Evolutionary conservation across 805 yeast genomes (phyloP), one percentile per base, ranked within the genome.

Genomic region (Candida methanosorbosa): DNA sequence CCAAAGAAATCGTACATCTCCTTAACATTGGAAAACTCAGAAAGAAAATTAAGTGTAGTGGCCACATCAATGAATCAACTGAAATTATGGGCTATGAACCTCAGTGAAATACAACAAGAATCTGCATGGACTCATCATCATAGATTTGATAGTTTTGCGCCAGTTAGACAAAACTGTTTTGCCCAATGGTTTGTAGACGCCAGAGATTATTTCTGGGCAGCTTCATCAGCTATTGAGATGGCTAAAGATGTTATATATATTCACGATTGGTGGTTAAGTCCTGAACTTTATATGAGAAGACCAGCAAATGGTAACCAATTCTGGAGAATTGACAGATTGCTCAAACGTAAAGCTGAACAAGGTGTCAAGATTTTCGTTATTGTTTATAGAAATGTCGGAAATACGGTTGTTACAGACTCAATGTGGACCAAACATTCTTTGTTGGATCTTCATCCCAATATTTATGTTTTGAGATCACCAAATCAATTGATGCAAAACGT

Each of bases 251-350:
- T 82, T 1, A 81, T 92, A 23, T 92, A 79, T 54, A 86, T 92
- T 33, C 97, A 92, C 51, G 99, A 90, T 50, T 92, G 99, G 99
- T 92, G 98, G 98, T 65, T 92, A 18, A 74, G 90, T 4, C 99
- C 99, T 0, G 98, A 92, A 56, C 54, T 92, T 3, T 94, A 92
- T 49, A 64, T 92, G 61, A 72, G 98, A 42, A 67, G 99, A 33
- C 98, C 98, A 0, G 90, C 95, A 0, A 81, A 84, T 56, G 96
- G 96, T 8, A 90, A 90, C 48, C 97, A 92, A 56, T 81, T 84
- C 42, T 92, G 86, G 79, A 72, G 99, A 52, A 62, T 92, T 29
- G 99, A 92, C 57, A 70, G 98, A 49, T 57, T 92, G 2, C 64
- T 92, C 44, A 85, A 84, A 53, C 67, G 94, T 38, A 85, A 86